Base-by-base conservation (phyloP, 208 protist genomes). In the Crithidia fasciculata region DNA sequence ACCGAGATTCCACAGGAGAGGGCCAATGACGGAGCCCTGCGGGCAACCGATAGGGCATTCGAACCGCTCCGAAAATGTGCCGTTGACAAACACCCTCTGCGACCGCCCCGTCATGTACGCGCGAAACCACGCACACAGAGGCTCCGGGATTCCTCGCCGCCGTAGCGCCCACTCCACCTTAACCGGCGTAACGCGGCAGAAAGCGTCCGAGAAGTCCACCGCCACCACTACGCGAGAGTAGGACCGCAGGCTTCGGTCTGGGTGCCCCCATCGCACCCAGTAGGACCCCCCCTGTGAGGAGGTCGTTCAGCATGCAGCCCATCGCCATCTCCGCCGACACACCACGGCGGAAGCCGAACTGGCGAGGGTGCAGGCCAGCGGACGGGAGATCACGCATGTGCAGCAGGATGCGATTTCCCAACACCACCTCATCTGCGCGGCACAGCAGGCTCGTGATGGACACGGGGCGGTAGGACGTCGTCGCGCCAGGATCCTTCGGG, bases 1-100 rank as follows among this genome's bases (percentile, higher is more conserved):
- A 8, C 16, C 69, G 16, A 74, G 57, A n/a, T 37, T 19, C 69
- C 69, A 74, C 36, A 74, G 58, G 5, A 74, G 56, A n/a, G 57
- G 69, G 12, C 56, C 57, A 19, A 74, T 19, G 36, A 74, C 36
- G 56, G 56, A 65, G 43, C 56, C 69, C 37, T 74, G 69, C 36
- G 69, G 69, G 58, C 69, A 74, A 5, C 69, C 69, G 10, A 74
- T 45, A 4, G 6, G 12, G 15, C 52, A 60, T n/a, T n/a, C 5
- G 49, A 28, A 40, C 10, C 4, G 16, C 7, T n/a, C 28, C 50
- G 64, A 45, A 37, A 70, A 59, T 15, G 37, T 44, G 18, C 49
- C 47, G 7, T 15, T n/a, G 3, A 45, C 64, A 54, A 43, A 70
- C 37, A 59, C 50, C 6, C 50, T 47, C 52, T 60, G 49, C 5